phyloP scores from a whole-genome alignment of 768 basidiomycete species.

The Multifurca ochricompacta region DNA sequence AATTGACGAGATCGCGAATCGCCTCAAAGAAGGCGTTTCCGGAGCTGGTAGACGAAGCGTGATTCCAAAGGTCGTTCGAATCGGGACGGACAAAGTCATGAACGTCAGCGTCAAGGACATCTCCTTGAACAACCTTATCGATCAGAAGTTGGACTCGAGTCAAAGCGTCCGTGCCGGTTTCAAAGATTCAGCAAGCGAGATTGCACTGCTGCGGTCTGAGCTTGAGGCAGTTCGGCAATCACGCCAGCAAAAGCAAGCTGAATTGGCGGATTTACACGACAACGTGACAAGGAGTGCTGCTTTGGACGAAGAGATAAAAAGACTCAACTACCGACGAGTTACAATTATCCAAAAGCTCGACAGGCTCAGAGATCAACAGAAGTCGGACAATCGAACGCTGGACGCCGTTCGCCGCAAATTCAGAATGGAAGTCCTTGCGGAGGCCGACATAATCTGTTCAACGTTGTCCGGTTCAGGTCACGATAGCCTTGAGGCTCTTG shows the following conservation, averaged over 20 bases:
- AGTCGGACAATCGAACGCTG: conserved; percentile 69
- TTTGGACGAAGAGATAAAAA: conserved; percentile 66
- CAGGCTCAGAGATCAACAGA: conserved; percentile 72
- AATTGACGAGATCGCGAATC: conserved; percentile 89
- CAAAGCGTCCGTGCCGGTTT: conserved; percentile 31
- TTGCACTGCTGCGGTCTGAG: conserved; percentile 53
- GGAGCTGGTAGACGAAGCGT: conserved; percentile 44
- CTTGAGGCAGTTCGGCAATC: conserved; percentile 59
- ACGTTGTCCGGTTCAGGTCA: conserved; percentile 93
- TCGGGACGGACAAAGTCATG: conserved; percentile 70
- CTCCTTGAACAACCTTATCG: conserved; percentile 80
- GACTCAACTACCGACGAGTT: conserved; percentile 57
- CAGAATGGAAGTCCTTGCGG: conserved; percentile 66
- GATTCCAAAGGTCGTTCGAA: conserved; percentile 80
- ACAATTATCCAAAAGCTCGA: conserved; percentile 64
- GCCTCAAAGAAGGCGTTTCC: conserved; percentile 74
- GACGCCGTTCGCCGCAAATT: conserved; percentile 74
- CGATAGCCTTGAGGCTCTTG: conserved; percentile 70
- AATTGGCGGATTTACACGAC: conserved; percentile 49
- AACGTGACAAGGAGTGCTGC: conserved; percentile 44
- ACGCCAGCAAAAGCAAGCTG: conserved; percentile 51
- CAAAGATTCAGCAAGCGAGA: conserved; percentile 50
- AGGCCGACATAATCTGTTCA: conserved; percentile 90
- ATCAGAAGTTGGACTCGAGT: conserved; percentile 52
- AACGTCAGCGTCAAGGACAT: conserved; percentile 77